phyloP scores from a whole-genome alignment of 768 basidiomycete species.

The Mycena polygramma region DNA sequence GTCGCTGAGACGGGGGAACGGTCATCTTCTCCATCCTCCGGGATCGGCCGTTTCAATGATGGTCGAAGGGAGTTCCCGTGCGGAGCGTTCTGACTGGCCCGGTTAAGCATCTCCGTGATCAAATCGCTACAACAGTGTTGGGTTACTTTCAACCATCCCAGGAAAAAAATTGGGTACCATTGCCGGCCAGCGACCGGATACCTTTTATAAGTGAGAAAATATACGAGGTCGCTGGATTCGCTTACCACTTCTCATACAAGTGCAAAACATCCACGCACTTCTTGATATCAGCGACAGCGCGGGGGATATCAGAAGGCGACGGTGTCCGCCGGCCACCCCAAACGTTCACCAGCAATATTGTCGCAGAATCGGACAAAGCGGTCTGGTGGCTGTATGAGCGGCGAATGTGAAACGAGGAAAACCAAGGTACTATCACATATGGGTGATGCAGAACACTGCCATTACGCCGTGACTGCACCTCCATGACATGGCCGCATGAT shows the following conservation, averaged over 20 bases:
- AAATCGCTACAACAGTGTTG: constrained; percentile 5
- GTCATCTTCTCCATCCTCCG: not conserved
- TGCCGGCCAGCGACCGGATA: constrained; percentile 22
- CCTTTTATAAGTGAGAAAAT: constrained; percentile 11
- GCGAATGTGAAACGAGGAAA: not conserved
- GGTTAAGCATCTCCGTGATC: constrained; percentile 29
- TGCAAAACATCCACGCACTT: constrained; percentile 24
- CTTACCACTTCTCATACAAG: constrained; percentile 25
- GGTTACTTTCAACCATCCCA: not conserved
- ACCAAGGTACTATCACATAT: constrained; percentile 17
- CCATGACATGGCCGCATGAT: constrained; percentile 53
- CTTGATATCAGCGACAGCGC: constrained; percentile 25
- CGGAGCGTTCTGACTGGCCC: not conserved
- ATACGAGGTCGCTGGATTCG: not conserved
- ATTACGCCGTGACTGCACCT: constrained; percentile 14
- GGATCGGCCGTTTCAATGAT: constrained; percentile 13
- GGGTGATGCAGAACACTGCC: constrained; percentile 44
- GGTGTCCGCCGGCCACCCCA: constrained; percentile 7
- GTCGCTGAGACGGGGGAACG: not conserved
- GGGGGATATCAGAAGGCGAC: constrained; percentile 7
- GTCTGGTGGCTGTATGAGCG: not conserved
- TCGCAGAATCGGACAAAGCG: constrained; percentile 21
- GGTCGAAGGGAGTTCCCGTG: not conserved
- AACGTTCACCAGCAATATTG: constrained; percentile 27
- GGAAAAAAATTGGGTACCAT: constrained; percentile 1